A percentile compares a stretch with the other conserved stretches of the same genome.
phyloP scores from a whole-genome alignment of 208 protist species.

The Wallacemonas sp. region DNA sequence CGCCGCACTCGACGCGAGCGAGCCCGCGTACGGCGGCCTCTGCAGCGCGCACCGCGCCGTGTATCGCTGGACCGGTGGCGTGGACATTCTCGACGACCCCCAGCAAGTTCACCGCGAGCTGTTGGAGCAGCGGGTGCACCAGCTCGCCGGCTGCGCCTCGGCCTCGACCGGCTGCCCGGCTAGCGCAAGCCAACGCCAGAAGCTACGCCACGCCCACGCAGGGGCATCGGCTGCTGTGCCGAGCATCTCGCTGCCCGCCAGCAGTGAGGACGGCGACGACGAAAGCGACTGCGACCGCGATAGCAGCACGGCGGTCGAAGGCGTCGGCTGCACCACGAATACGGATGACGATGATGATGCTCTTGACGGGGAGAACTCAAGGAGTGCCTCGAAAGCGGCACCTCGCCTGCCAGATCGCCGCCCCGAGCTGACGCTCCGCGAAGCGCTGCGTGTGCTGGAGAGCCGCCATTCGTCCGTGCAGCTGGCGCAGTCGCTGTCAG shows the following conservation, averaged over 20 bases:
- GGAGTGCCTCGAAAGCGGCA: not conserved
- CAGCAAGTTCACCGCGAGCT: conserved; percentile 11
- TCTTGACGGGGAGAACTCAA: not conserved
- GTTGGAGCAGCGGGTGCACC: conserved; percentile 22
- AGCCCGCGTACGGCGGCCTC: not conserved
- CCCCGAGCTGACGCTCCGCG: conserved; percentile 4
- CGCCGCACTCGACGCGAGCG: conserved; percentile 2
- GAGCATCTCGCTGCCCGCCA: no score
- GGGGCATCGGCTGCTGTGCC: no score
- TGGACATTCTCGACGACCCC: conserved; percentile 28
- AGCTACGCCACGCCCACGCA: no score
- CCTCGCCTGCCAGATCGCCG: conserved; percentile 5
- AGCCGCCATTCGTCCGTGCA: not conserved
- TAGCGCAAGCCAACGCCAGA: no score
- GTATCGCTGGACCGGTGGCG: conserved; percentile 18
- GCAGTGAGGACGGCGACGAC: not conserved
- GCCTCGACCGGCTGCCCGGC: not conserved
- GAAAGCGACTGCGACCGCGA: not conserved
- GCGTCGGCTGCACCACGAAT: no score
- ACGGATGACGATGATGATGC: not conserved
- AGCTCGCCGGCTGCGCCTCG: conserved; percentile 9
- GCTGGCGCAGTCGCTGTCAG: not conserved
- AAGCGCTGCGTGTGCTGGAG: conserved; percentile 3
- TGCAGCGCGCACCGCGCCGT: not conserved
- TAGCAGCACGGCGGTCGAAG: not conserved